phyloP scores from a whole-genome alignment of 164 flowering plant species.

The Taxillus chinensis region DNA sequence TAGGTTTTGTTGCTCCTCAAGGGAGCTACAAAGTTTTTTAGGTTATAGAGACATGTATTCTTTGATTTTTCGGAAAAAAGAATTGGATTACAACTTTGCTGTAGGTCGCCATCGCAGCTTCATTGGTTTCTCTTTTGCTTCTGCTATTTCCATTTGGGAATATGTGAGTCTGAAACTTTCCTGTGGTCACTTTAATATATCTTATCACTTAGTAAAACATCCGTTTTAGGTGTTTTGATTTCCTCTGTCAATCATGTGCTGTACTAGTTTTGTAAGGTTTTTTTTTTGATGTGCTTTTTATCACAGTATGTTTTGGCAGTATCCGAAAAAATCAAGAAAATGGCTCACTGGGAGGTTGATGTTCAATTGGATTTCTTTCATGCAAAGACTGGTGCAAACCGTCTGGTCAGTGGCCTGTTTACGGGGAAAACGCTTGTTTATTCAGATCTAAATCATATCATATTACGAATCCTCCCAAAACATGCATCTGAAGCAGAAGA shows the following conservation, averaged over 20 bases:
- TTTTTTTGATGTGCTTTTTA: conserved; percentile 3
- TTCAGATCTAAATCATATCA: conserved; percentile 71
- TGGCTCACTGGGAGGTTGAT: conserved; percentile 90
- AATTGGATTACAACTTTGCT: no score
- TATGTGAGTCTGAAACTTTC: no score
- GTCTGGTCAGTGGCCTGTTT: conserved; percentile 57
- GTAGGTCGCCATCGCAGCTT: no score
- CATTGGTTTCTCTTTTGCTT: no score
- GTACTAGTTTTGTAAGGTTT: not conserved
- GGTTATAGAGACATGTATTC: no score
- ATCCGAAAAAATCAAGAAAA: conserved; percentile 55
- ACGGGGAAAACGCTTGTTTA: conserved; percentile 76
- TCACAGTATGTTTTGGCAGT: conserved; percentile 64
- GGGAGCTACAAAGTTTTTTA: no score
- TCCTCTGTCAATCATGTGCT: not conserved
- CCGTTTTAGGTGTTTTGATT: no score
- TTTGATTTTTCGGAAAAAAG: no score
- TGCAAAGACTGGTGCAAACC: conserved; percentile 63
- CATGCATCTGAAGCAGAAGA: conserved; percentile 58
- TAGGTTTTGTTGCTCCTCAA: no score
- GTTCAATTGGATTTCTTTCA: conserved; percentile 76
- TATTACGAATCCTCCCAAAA: conserved; percentile 75
- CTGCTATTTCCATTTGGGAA: no score
- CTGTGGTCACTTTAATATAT: no score
- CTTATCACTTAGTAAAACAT: no score